A percentile compares a stretch with the other conserved stretches of the same genome.
These are phyloP conservation scores for Heimioporus retisporus DNA, from an alignment of 1,284 basidiomycete species.

Conservation along the genomic window DNA sequence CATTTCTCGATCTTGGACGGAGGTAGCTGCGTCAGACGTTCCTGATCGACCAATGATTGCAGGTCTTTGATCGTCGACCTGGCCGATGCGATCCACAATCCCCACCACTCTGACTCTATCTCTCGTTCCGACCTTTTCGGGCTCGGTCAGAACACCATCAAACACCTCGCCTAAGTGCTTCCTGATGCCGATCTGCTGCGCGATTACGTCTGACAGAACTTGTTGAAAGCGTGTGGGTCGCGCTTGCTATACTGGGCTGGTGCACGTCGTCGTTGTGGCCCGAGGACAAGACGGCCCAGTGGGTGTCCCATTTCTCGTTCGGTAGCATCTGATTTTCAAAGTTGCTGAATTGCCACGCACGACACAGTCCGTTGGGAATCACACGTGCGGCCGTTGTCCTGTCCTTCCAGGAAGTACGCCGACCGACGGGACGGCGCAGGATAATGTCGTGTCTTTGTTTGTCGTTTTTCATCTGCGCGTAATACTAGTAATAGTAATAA, in stretches of 20 bases:
- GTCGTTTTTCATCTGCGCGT: too few relatives aligned
- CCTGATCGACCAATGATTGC: slow-evolving; percentile 77
- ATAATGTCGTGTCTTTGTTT: too few relatives aligned
- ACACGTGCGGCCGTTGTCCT: slow-evolving; percentile 80
- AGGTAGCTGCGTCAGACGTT: too few relatives aligned
- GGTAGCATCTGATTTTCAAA: slow-evolving; percentile 31
- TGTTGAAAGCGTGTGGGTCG: slow-evolving; percentile 62
- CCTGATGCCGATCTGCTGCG: slow-evolving; percentile 71
- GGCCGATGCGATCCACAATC: slow-evolving; percentile 79
- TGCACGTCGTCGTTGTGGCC: slow-evolving; percentile 18
- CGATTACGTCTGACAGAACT: slow-evolving; percentile 87
- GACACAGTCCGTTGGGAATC: slow-evolving; percentile 73
- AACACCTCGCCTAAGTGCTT: slow-evolving; percentile 85
- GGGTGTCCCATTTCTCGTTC: slow-evolving; percentile 35
- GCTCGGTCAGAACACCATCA: slow-evolving; percentile 85
- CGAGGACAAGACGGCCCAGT: slow-evolving; percentile 16
- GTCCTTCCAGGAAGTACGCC: slow-evolving; percentile 61
- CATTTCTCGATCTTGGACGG: slow-evolving; percentile 82
- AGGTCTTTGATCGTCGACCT: slow-evolving; percentile 74
- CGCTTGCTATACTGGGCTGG: too few relatives aligned
- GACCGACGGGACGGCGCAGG: too few relatives aligned
- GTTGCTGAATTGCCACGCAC: slow-evolving; percentile 42
- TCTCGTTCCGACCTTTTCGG: slow-evolving; percentile 90
- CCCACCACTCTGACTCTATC: slow-evolving; percentile 82
- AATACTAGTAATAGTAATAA: too few relatives aligned